Evolutionary conservation across 129 eudicot species (phyloP), one percentile per base, ranked within the genome.

Genomic region (Chrysanthemum seticuspe): DNA sequence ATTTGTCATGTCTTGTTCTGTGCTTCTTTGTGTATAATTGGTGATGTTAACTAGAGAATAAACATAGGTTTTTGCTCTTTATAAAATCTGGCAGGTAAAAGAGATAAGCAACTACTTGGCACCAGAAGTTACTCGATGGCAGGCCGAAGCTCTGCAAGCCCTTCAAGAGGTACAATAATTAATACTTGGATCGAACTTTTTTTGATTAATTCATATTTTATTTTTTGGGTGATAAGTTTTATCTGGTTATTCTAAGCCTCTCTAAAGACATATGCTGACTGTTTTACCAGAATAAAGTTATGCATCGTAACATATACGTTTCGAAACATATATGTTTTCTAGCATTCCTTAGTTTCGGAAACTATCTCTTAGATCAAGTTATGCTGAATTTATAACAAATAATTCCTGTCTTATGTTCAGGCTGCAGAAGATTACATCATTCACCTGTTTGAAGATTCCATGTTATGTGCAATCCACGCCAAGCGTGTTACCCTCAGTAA

Each of bases 401-500:
- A 13, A 29, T 8, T 12, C 4, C 51, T 16, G 10, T 70, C 25
- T 27, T 73, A 40, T 40, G 56, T 83, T 80, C 80, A 92, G 97
- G 97, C 96, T 29, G 96, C 97, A 57, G 97, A 92, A 76, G 94
- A 86, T 72, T 92, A 76, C 78, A 13, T 89, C 65, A 77, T 92
- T 72, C 84, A 71, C 16, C 36, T 92, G 78, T 89, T 92, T 68
- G 94, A 85, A 83, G 97, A 92, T 74, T 85, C 94, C 71, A 85
- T 88, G 96, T 72, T 89, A 2, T 92, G 97, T 57, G 86, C 97
- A 18, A 76, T 92, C 74, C 97, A 92, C 65, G 97, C 97, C 51
- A 89, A 76, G 77, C 93, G 97, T 58, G 94, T 92, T 34, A 92
- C 97, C 36, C 77, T 92, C 15, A 92, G 97, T 92, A 88, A 88